Percentiles rank a stretch among this genome's conserved stretches.
These are phyloP conservation scores for Guyanaporus albipodus DNA, from an alignment of 768 basidiomycete species.

Conservation along the genomic window DNA sequence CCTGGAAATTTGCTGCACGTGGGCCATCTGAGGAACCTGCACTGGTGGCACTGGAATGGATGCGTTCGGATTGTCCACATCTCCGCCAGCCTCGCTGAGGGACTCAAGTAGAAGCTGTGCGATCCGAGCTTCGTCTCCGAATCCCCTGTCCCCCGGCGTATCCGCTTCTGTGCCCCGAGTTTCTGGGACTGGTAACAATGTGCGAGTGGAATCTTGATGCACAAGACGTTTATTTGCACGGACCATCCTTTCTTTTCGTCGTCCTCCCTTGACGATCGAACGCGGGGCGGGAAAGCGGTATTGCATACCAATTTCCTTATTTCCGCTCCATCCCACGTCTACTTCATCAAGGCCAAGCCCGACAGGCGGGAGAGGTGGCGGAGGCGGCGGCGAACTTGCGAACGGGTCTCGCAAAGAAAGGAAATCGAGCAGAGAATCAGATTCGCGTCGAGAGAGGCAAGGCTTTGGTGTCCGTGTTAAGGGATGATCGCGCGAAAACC, in stretches of 20 bases:
- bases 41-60: constrained; percentile 6
- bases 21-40: constrained; percentile 14
- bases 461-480: constrained; percentile 13
- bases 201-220: constrained; percentile 27
- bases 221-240: constrained; percentile 17
- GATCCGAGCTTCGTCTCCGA: constrained; percentile 29
- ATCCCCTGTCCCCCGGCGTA: constrained; percentile 13
- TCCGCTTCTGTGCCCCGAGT: constrained; percentile 16
- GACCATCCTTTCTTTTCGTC: constrained; percentile 15
- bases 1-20: constrained; percentile 23
- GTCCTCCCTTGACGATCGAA: constrained; percentile 25
- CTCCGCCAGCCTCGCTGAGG: constrained; percentile 15
- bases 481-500: constrained; percentile 1
- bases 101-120: constrained; percentile 32
- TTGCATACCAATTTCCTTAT: constrained; percentile 23
- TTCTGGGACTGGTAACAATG: constrained; percentile 23
- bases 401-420: constrained; percentile 34
- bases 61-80: neutral
- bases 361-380: constrained; percentile 27
- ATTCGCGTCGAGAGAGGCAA: constrained; percentile 19
- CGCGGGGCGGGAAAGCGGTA: constrained; percentile 34
- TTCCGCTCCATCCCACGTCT: constrained; percentile 25
- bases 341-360: constrained; percentile 28
- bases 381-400: constrained; percentile 32
- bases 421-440: constrained; percentile 30